Conservation (phyloP, 257 asterid species). For the Eustoma russellianum region DNA sequence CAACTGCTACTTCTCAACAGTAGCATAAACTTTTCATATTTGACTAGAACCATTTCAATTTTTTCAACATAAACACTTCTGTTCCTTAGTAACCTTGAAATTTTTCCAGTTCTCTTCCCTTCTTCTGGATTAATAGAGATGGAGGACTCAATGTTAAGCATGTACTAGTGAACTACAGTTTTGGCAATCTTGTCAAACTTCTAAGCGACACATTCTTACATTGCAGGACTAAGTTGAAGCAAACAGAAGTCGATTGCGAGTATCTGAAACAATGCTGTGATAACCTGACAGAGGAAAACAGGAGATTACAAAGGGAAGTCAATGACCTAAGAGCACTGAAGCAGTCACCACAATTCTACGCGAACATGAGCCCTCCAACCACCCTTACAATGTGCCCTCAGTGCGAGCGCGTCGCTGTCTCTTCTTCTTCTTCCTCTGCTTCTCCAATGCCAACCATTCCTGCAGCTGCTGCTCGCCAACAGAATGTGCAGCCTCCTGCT, state of each 20-base stretch:
- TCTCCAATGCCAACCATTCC: constrained; percentile 12
- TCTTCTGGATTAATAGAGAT: no score
- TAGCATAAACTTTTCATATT: no score
- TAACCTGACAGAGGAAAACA: constrained; percentile 72
- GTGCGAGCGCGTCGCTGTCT: constrained; percentile 72
- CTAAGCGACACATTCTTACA: not conserved
- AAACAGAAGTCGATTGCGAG: constrained; percentile 93
- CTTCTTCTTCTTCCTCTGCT: constrained; percentile 30
- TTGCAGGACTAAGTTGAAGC: constrained; percentile 92
- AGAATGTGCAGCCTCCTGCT: constrained; percentile 3
- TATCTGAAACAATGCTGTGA: constrained; percentile 84
- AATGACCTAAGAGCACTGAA: constrained; percentile 73
- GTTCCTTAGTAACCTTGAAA: no score
- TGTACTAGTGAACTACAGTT: not conserved
- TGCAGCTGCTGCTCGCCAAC: constrained; percentile 14
- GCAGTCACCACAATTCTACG: constrained; percentile 77
- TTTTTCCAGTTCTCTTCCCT: no score
- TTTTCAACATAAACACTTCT: no score
- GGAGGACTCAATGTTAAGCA: no score
- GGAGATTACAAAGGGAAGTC: constrained; percentile 80
- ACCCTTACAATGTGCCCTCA: constrained; percentile 97
- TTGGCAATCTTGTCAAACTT: not conserved
- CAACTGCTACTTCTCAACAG: no score
- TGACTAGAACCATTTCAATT: no score
- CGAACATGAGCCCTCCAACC: constrained; percentile 94